phyloP scores from a whole-genome alignment of 768 basidiomycete species.

The Galerina marginata region DNA sequence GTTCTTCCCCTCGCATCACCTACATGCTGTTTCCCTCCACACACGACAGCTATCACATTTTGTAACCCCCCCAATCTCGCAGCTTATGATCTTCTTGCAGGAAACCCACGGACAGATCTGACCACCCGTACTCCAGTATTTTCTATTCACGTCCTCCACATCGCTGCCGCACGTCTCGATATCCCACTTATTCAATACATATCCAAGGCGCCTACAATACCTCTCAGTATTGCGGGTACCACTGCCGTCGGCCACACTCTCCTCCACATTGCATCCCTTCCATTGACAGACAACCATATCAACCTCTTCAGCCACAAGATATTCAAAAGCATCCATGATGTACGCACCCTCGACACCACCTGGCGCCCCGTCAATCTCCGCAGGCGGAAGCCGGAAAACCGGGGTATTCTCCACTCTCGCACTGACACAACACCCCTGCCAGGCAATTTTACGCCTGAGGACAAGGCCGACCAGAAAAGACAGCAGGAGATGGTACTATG shows the following conservation, averaged over 20 bases:
- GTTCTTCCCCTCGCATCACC: slow-evolving; percentile 1
- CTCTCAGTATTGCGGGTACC: background rate
- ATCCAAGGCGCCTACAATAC: background rate
- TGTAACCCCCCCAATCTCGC: background rate
- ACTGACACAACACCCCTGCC: background rate
- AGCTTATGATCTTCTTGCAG: background rate
- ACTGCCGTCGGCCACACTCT: slow-evolving; percentile 4
- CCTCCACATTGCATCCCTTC: background rate
- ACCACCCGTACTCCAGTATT: no score
- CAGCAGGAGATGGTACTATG: background rate
- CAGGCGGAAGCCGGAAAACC: slow-evolving; percentile 1
- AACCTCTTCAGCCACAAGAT: slow-evolving; percentile 1
- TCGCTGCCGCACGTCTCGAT: background rate
- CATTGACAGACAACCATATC: background rate
- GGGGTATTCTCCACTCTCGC: background rate
- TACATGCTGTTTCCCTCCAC: background rate
- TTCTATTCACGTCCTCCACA: background rate
- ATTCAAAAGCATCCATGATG: background rate
- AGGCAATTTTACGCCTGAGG: no score
- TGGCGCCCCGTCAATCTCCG: background rate
- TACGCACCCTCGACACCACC: slow-evolving; percentile 5
- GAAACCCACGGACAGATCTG: no score
- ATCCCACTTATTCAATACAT: background rate
- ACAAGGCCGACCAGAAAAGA: no score
- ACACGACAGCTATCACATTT: background rate